phyloP scores from a whole-genome alignment of 2,329 filamentous ascomycete genomes.

The Aureobasidium lini region DNA sequence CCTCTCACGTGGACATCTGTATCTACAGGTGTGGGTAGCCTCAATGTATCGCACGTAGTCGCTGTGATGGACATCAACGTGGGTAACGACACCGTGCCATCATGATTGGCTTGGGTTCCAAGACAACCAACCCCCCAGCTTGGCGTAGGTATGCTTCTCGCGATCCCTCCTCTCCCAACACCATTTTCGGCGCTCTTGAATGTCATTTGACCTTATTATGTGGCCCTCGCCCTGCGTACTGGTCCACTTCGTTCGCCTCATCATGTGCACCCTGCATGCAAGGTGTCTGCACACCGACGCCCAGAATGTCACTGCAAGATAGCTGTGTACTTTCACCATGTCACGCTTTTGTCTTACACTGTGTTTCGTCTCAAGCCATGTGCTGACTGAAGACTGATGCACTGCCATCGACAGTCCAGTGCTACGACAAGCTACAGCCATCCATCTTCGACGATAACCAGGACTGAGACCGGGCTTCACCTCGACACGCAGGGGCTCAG shows the following conservation, averaged over 20 bases:
- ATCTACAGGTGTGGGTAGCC: neutral
- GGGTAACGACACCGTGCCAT: neutral
- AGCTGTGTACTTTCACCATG: neutral
- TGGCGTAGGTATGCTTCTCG: neutral
- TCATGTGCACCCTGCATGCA: neutral
- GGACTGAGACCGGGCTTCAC: no score
- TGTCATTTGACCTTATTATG: slow-evolving; percentile 4
- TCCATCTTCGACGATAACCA: no score
- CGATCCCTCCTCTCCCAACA: neutral
- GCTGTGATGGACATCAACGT: neutral
- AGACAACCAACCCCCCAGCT: neutral
- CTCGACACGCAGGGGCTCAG: no score
- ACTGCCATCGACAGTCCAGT: neutral
- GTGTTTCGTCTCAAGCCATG: neutral
- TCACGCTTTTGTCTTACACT: neutral
- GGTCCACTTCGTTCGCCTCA: neutral
- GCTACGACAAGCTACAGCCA: no score
- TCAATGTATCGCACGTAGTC: neutral
- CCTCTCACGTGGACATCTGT: slow-evolving; percentile 6
- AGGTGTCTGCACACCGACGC: neutral
- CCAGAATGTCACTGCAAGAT: neutral
- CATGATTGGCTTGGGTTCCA: neutral
- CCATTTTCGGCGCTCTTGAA: neutral
- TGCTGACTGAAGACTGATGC: neutral
- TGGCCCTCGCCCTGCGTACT: neutral